Evolutionary conservation across 2,329 filamentous ascomycete genomes (phyloP), one percentile per base, ranked within the genome.

Genomic region (Westerdykella sp.): DNA sequence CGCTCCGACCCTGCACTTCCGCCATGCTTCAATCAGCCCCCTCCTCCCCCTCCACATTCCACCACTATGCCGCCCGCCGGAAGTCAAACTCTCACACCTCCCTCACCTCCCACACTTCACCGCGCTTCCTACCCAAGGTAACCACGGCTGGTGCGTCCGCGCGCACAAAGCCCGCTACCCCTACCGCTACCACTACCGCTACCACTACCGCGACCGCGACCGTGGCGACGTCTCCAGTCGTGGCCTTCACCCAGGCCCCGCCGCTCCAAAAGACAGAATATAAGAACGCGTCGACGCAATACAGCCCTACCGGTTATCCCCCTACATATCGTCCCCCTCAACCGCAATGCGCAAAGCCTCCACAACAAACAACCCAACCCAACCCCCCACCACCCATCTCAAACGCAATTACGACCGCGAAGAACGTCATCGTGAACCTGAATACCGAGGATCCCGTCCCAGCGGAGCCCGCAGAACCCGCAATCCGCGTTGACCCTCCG

Each of bases 281-380:
- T 62, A 68, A 69, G 44, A 73, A 78, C 67, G 69, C 68, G 28
- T 70, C 66, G 45, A 79, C 76, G 30, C 76, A 79, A 59, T 79
- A 78, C 59, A 75, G 74, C 35, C 75, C 74, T 36, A 68, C 72
- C 44, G 69, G 67, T 45, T 67, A 60, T 42, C 68, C 74, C 50
- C 67, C 72, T 46, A 73, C 73, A 41, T 67, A 65, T 41, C 58
- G 51, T 15, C 57, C 57, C 2, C 39, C 47, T 10, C 21, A 38
- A 34, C 50, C 47, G 39, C 22, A 40, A 10, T 5, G 50, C 39
- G 13, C 38, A 12, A 37, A 28, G 10, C 36, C 43, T 40, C 4
- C 25, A 10, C 25, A 28, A 10, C 25, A 28, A 28, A 9, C 7
- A 28, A 9, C 25, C 9, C 25, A 37, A 7, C 37, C 50, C 10